A percentile compares a stretch with the other conserved stretches of the same genome.
phyloP scores from a whole-genome alignment of 371 early-diverging fungal genomes.

The Nosema granulosis region DNA sequence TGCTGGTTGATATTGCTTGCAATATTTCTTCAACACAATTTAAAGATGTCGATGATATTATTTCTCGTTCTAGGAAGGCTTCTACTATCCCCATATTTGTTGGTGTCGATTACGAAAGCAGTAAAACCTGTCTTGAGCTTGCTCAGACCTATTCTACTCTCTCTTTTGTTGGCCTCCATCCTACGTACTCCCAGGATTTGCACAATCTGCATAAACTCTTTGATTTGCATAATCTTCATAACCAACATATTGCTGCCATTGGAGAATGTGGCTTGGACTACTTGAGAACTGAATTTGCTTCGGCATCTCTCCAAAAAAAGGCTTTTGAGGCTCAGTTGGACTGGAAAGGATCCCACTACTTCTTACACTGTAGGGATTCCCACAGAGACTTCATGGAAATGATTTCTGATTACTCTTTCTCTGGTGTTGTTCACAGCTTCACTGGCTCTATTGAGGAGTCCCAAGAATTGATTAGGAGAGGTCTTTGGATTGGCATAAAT shows the following conservation, averaged over 20 bases:
- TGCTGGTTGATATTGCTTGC: slow-evolving; percentile 62
- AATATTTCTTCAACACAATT: slow-evolving; percentile 54
- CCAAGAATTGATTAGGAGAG: slow-evolving; percentile 71
- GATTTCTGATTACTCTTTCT: slow-evolving; percentile 50
- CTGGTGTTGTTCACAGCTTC: slow-evolving; percentile 87
- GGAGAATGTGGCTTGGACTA: slow-evolving; percentile 71
- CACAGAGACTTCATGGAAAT: slow-evolving; percentile 67
- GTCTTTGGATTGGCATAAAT: slow-evolving; percentile 87
- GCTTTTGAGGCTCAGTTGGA: slow-evolving; percentile 68
- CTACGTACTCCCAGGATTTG: slow-evolving; percentile 26
- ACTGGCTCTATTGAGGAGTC: slow-evolving; percentile 77
- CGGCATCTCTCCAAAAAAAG: slow-evolving; percentile 65
- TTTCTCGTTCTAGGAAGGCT: slow-evolving; percentile 27
- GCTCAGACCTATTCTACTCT: slow-evolving; percentile 55
- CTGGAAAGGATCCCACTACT: slow-evolving; percentile 56
- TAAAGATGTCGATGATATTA: slow-evolving; percentile 35
- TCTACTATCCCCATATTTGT: slow-evolving; percentile 59
- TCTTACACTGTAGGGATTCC: slow-evolving; percentile 69
- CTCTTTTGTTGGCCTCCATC: slow-evolving; percentile 63
- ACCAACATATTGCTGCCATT: slow-evolving; percentile 71
- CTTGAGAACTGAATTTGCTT: slow-evolving; percentile 65
- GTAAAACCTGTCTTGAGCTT: slow-evolving; percentile 30
- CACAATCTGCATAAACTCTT: neutral
- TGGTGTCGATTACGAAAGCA: slow-evolving; percentile 46
- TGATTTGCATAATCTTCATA: slow-evolving; percentile 66